Conservation (phyloP, 1,139 yeast genomes). For the Pichia sp. region DNA sequence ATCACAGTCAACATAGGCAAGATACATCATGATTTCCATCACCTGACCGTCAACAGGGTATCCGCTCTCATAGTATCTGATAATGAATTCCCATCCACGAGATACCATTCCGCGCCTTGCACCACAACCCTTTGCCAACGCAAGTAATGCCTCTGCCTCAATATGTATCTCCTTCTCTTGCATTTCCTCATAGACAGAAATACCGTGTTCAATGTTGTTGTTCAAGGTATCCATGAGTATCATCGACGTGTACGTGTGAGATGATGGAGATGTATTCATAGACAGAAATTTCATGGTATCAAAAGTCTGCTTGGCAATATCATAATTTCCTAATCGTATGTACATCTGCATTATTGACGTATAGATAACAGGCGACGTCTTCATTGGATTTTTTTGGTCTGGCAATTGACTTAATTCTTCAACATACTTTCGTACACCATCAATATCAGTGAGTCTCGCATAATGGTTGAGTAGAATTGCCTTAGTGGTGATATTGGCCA, state of each 20-base stretch:
- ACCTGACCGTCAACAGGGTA: conserved; percentile 46
- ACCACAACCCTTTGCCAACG: conserved; percentile 71
- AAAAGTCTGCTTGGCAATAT: conserved; percentile 66
- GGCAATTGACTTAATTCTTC: conserved; percentile 10
- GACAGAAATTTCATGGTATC: conserved; percentile 83
- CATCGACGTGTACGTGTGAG: conserved; percentile 62
- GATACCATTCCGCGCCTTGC: conserved; percentile 36
- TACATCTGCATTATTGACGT: conserved; percentile 63
- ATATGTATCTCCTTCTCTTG: conserved; percentile 21
- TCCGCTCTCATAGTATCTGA: conserved; percentile 52
- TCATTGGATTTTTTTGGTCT: conserved; percentile 12
- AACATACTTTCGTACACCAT: conserved; percentile 27
- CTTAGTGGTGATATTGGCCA: conserved; percentile 36
- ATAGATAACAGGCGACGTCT: conserved; percentile 41
- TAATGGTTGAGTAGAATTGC: conserved; percentile 36
- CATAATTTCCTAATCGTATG: conserved; percentile 45
- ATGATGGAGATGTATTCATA: conserved; percentile 54
- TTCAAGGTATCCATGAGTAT: conserved; percentile 58
- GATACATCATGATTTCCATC: conserved; percentile 61
- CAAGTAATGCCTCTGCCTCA: conserved; percentile 35
- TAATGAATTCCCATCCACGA: conserved; percentile 73
- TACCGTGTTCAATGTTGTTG: conserved; percentile 60
- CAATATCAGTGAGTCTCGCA: conserved; percentile 28
- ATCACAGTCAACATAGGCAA: conserved; percentile 79
- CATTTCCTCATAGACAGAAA: conserved; percentile 76